Evolutionary conservation across 1,139 yeast genomes (phyloP).

Genomic region (Blastobotrys arbuscula): DNA sequence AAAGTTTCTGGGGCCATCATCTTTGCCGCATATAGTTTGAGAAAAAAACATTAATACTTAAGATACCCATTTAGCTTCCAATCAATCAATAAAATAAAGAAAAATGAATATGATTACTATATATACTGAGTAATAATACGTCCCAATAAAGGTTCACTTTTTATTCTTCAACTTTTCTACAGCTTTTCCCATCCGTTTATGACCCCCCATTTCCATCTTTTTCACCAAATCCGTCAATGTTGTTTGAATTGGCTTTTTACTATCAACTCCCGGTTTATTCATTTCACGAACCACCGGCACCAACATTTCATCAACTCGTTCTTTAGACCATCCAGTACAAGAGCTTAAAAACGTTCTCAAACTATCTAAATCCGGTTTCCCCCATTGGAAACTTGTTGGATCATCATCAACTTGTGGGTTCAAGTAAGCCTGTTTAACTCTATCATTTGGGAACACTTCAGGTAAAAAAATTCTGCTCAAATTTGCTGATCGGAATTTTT

Average conservation of each 20-base stretch:
- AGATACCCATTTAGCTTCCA: too few relatives aligned
- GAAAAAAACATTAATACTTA: too few relatives aligned
- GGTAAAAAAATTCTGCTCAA: conserved; percentile 62
- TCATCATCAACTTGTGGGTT: conserved; percentile 83
- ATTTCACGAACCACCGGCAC: conserved; percentile 77
- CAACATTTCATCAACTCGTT: conserved; percentile 72
- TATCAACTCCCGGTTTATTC: conserved; percentile 11
- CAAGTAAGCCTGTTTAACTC: conserved; percentile 67
- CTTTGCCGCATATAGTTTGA: too few relatives aligned
- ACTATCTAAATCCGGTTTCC: conserved; percentile 77
- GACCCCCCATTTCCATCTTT: conserved; percentile 20
- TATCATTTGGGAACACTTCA: conserved; percentile 60
- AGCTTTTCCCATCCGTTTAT: conserved; percentile 27
- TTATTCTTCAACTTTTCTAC: conserved; percentile 17
- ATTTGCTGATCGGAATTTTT: conserved; percentile 49
- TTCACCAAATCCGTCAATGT: conserved; percentile 32
- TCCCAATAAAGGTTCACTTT: too few relatives aligned
- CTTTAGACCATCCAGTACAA: conserved; percentile 78
- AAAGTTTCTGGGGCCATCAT: too few relatives aligned
- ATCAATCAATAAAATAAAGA: too few relatives aligned
- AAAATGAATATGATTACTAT: too few relatives aligned
- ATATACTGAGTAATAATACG: too few relatives aligned
- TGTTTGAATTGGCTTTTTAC: conserved; percentile 13
- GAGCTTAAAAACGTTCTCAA: conserved; percentile 63
- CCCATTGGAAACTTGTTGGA: conserved; percentile 78